Percentiles rank a stretch among this genome's conserved stretches.
Evolutionary conservation across 768 basidiomycete genomes (phyloP).

Genomic region (Hortiboletus flavorubellus): DNA sequence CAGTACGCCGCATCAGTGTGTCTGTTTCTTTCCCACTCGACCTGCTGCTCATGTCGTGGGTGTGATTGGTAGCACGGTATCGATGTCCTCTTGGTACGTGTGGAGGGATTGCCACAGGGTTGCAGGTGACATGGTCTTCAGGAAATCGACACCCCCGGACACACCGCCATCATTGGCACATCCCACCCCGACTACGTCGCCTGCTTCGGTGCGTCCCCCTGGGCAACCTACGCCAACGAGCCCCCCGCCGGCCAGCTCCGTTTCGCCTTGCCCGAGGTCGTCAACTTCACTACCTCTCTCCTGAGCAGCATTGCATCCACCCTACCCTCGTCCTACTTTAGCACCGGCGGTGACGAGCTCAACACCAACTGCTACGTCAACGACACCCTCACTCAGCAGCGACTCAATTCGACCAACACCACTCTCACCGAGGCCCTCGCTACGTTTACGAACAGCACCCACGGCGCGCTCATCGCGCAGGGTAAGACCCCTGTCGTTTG

Average conservation of each 20-base stretch:
- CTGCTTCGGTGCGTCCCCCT: slow-evolving; percentile 55
- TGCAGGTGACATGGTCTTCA: slow-evolving; percentile 17
- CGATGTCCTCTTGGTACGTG: slow-evolving; percentile 54
- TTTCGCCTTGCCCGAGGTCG: slow-evolving; percentile 56
- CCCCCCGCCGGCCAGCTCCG: slow-evolving; percentile 85
- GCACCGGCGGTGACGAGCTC: slow-evolving; percentile 82
- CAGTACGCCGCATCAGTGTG: slow-evolving; percentile 68
- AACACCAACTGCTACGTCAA: slow-evolving; percentile 63
- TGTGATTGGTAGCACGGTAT: slow-evolving; percentile 54
- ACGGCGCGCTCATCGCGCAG: slow-evolving; percentile 46
- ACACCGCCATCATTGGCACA: slow-evolving; percentile 61
- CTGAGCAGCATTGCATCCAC: slow-evolving; percentile 50
- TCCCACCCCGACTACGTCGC: slow-evolving; percentile 76
- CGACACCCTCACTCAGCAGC: slow-evolving; percentile 56
- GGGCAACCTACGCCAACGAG: slow-evolving; percentile 61
- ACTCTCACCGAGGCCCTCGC: slow-evolving; percentile 65
- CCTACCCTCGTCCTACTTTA: slow-evolving; percentile 60
- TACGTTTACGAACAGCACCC: slow-evolving; percentile 57
- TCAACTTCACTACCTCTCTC: slow-evolving; percentile 55
- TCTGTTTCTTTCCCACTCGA: slow-evolving; percentile 4
- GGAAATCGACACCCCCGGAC: slow-evolving; percentile 86
- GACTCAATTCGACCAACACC: slow-evolving; percentile 46
- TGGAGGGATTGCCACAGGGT: no score
- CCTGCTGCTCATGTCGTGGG: neutral
- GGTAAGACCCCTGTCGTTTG: slow-evolving; percentile 82